Conservation (phyloP, 495 filamentous ascomycete species). For the Aspergillus haitiensis region DNA sequence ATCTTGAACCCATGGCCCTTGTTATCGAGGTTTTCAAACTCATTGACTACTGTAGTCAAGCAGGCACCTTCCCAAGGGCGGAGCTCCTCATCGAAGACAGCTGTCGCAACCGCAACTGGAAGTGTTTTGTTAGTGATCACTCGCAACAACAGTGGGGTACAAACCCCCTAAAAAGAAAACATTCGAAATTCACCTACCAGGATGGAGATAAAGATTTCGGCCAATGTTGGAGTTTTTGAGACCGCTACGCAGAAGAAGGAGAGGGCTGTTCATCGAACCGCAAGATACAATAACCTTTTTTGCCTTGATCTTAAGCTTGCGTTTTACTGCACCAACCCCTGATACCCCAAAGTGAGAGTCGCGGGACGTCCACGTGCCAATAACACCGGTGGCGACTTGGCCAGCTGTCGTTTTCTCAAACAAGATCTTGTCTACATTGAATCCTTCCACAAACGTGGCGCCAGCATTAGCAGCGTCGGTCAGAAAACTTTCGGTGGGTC, state of each 20-base stretch:
- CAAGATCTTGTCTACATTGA: constrained; percentile 63
- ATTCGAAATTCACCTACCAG: constrained; percentile 40
- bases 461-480: constrained; percentile 74
- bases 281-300: constrained; percentile 78
- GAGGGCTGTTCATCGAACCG: constrained; percentile 72
- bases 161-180: no score
- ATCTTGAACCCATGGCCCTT: constrained; percentile 83
- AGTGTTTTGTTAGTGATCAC: constrained; percentile 15
- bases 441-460: constrained; percentile 78
- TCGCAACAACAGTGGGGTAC: no score
- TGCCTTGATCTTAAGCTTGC: constrained; percentile 69
- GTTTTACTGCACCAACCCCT: constrained; percentile 45
- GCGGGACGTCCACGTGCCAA: constrained; percentile 71
- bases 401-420: constrained; percentile 59
- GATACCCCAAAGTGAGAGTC: constrained; percentile 59
- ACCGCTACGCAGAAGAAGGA: constrained; percentile 74
- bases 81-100: constrained; percentile 63
- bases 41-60: constrained; percentile 72
- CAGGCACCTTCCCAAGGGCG: constrained; percentile 78
- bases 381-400: constrained; percentile 63
- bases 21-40: constrained; percentile 80
- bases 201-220: constrained; percentile 80
- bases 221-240: constrained; percentile 78
- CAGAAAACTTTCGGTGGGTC: constrained; percentile 73
- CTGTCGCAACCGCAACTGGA: constrained; percentile 57